Evolutionary conservation across 2,329 filamentous ascomycete genomes (phyloP).

Genomic region (Aspergillus fijiensis): DNA sequence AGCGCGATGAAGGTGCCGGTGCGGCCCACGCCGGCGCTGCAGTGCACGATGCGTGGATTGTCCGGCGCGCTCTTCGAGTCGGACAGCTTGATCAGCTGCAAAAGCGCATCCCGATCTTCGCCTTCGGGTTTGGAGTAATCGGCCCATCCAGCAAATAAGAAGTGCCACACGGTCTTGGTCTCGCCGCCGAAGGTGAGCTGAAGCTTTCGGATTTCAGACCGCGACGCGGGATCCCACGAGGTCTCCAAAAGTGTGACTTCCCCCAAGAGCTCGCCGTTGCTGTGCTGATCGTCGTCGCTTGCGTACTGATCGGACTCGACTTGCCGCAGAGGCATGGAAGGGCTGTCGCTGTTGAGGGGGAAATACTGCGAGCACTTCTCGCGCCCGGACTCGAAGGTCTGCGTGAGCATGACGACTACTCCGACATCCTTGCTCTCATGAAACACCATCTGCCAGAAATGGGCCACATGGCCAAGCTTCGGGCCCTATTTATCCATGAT

Average conservation of each 20-base stretch:
- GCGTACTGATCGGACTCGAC: conserved; percentile 40
- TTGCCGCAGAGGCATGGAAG: conserved; percentile 46
- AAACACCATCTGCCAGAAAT: conserved; percentile 95
- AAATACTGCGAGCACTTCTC: conserved; percentile 93
- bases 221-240: conserved; percentile 56
- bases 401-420: conserved; percentile 92
- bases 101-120: conserved; percentile 50
- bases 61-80: conserved; percentile 47
- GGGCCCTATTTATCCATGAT: conserved; percentile 60
- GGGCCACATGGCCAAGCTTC: conserved; percentile 69
- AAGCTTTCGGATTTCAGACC: conserved; percentile 73
- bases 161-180: conserved; percentile 73
- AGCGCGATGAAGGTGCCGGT: conserved; percentile 95
- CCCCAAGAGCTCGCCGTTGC: conserved; percentile 64
- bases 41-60: conserved; percentile 80
- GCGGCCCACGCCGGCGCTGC: conserved; percentile 88
- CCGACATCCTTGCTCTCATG: conserved; percentile 72
- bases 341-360: conserved; percentile 57
- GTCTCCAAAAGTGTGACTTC: conserved; percentile 62
- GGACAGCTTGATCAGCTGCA: conserved; percentile 52
- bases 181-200: conserved; percentile 50
- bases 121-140: conserved; percentile 78
- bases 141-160: conserved; percentile 84
- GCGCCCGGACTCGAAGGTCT: conserved; percentile 72
- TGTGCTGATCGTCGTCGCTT: conserved; percentile 63